Conservation (phyloP, 2,329 filamentous ascomycete genomes). For the Fusarium udum region DNA sequence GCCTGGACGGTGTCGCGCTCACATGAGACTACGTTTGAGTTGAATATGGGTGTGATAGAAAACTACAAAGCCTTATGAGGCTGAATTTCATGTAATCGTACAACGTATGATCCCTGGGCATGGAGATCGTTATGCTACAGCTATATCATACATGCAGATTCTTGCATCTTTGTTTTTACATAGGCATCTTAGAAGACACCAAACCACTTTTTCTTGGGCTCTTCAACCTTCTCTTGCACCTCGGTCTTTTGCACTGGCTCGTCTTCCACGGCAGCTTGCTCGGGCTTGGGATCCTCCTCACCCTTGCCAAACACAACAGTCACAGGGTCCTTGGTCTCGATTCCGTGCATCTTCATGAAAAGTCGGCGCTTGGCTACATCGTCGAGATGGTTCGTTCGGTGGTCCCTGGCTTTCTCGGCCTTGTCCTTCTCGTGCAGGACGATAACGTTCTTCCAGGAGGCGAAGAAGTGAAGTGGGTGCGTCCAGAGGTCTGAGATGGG, state of each 20-base stretch:
- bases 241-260: constrained; percentile 46
- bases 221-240: constrained; percentile 43
- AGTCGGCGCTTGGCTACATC: constrained; percentile 88
- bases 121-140: constrained; percentile 24
- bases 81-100: constrained; percentile 32
- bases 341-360: constrained; percentile 86
- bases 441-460: constrained; percentile 76
- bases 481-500: constrained; percentile 72
- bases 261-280: constrained; percentile 47
- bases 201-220: constrained; percentile 77
- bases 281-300: constrained; percentile 49
- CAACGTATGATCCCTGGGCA: constrained; percentile 23
- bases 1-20: constrained; percentile 79
- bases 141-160: constrained; percentile 33
- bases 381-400: constrained; percentile 77
- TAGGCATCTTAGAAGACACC: constrained; percentile 73
- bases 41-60: constrained; percentile 6
- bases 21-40: constrained; percentile 49
- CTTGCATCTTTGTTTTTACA: constrained; percentile 10
- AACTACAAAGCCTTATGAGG: constrained; percentile 1
- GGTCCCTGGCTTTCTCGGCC: constrained; percentile 73
- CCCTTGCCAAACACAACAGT: constrained; percentile 55
- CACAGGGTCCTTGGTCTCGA: constrained; percentile 71
- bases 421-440: constrained; percentile 79
- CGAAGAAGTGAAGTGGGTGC: constrained; percentile 74